phyloP scores from a whole-genome alignment of 257 asterid genomes.

The Solanum pinnatisectum region DNA sequence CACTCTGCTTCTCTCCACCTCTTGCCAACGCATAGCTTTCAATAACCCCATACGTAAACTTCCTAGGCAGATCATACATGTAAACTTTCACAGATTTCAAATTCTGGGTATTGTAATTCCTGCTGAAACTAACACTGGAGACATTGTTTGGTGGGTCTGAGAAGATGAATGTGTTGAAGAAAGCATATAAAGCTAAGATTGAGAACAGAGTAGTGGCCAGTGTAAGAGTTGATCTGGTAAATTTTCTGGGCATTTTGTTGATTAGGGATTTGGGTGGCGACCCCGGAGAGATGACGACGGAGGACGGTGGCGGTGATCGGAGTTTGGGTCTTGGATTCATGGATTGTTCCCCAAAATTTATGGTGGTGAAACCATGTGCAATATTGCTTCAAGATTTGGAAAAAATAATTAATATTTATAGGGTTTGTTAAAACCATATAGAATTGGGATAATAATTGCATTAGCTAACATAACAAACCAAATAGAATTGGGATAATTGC shows the following conservation, averaged over 20 bases:
- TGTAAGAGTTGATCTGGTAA: slow-evolving; percentile 42
- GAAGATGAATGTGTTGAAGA: slow-evolving; percentile 29
- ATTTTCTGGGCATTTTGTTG: slow-evolving; percentile 58
- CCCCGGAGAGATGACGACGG: not conserved
- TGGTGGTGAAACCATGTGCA: not conserved
- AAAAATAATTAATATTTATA: not conserved
- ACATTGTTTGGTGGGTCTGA: slow-evolving; percentile 18
- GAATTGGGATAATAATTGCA: not conserved
- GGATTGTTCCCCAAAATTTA: not conserved
- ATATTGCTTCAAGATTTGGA: not conserved
- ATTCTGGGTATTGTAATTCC: not conserved
- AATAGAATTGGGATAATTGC: not conserved
- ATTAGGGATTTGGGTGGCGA: not conserved
- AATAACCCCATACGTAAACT: slow-evolving; percentile 83
- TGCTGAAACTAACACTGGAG: not conserved
- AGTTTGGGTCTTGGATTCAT: slow-evolving; percentile 19
- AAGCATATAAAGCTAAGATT: slow-evolving; percentile 38
- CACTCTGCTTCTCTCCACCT: slow-evolving; percentile 29
- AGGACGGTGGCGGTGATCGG: slow-evolving; percentile 17
- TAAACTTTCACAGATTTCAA: slow-evolving; percentile 31
- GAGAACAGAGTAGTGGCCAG: slow-evolving; percentile 30
- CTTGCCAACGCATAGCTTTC: slow-evolving; percentile 81
- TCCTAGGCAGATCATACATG: slow-evolving; percentile 77
- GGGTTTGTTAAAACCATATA: not conserved
- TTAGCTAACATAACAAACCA: not conserved